Evolutionary conservation across 129 eudicot species (phyloP).

Genomic region (Rutidosis leptorrhynchoides): DNA sequence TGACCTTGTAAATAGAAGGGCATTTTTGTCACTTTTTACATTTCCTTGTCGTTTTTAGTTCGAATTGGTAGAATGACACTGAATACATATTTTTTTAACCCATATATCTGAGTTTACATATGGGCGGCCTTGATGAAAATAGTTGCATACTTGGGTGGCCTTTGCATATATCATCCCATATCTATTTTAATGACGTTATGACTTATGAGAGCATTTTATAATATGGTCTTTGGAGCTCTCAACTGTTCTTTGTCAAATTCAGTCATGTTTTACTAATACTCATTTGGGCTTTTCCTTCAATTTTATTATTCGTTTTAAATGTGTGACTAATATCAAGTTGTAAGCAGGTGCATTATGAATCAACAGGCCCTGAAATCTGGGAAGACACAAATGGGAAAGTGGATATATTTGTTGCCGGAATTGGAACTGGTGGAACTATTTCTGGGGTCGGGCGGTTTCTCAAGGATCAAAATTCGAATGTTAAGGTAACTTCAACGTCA

Average conservation of each 20-base stretch:
- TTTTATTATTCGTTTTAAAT: too few species aligned
- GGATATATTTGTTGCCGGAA: slow-evolving; percentile 95
- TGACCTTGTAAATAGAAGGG: background rate
- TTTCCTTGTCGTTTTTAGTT: background rate
- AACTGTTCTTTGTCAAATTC: slow-evolving; percentile 1
- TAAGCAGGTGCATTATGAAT: slow-evolving; percentile 86
- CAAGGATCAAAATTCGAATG: slow-evolving; percentile 58
- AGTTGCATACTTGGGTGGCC: background rate
- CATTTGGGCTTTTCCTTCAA: background rate
- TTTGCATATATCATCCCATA: background rate
- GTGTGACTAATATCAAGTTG: background rate
- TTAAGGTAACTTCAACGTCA: slow-evolving; percentile 51
- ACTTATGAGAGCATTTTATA: background rate
- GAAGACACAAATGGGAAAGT: slow-evolving; percentile 96
- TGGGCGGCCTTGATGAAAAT: background rate
- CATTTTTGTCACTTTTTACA: background rate
- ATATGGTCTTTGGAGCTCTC: background rate
- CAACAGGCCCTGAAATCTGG: slow-evolving; percentile 99
- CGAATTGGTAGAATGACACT: background rate
- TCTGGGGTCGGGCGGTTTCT: slow-evolving; percentile 86
- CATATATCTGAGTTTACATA: background rate
- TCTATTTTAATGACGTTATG: background rate
- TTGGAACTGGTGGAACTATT: slow-evolving; percentile 98
- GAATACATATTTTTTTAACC: background rate
- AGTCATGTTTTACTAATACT: background rate